Base-by-base conservation (phyloP, 2,329 filamentous ascomycete genomes). In the Alternaria triticina region DNA sequence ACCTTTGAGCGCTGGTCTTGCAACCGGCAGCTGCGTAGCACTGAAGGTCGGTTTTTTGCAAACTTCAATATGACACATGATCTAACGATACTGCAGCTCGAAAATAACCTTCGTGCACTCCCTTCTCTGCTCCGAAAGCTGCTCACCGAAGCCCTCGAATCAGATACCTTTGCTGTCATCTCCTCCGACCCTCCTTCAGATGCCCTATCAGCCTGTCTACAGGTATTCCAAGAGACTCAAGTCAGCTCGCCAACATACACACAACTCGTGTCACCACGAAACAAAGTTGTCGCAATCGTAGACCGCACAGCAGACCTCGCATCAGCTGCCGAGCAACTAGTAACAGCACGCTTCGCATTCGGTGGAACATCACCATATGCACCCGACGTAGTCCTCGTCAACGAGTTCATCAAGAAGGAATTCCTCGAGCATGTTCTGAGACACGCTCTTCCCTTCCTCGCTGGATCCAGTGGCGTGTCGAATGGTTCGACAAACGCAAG, bases 351-450 rank as follows among this genome's bases (percentile, higher is more conserved):
- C 3, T 86, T 89, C 68, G 77, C 79, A 13, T 86, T 88, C 28
- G 80, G 84, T 2, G 88, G 88, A 3, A 80, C 76, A 3, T 89
- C 88, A 1, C 83, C 87, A 0, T 90, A 90, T 70, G 85, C 87
- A 0, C 89, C 89, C 0, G 88, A 90, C 69, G 28, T 89, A 0
- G 85, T 90, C 0, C 76, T 90, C 0, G 88, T 91, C n/a, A 89
- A 90, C 63, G 88, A 90, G 65, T 90, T 85, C 62, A 80, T 83
- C 4, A 86, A 86, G 77, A 82, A 85, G 58, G 80, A 82, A 0
- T 89, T 90, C 66, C 73, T 87, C 0, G 81, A 85, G 50, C 83
- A 84, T 0, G 81, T 84, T 5, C 74, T 84, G 13, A 77, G 79
- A 40, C 80, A 83, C 28, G 73, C 74, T 0, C 75, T 79, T 12